These are phyloP conservation scores for Claviceps lovelessii DNA, from an alignment of 2,329 filamentous ascomycete genomes.

Conservation along the genomic window DNA sequence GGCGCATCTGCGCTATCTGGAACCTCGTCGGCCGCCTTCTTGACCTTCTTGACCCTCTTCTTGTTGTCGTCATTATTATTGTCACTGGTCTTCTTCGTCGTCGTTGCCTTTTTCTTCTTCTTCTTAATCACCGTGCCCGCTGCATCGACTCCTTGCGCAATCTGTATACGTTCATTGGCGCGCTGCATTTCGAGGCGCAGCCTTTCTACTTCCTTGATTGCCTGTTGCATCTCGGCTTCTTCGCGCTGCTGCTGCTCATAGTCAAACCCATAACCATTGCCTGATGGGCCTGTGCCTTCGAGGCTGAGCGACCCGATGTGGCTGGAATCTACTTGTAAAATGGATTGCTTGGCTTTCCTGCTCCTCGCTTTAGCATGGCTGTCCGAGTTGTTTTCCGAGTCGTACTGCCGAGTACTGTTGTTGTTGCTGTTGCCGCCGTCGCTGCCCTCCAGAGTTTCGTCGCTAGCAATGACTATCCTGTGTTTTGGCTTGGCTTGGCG, in stretches of 20 bases:
- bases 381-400: conserved; percentile 38
- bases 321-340: conserved; percentile 80
- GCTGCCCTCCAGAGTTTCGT: conserved; percentile 54
- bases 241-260: conserved; percentile 57
- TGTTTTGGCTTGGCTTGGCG: conserved; percentile 33
- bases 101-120: conserved; percentile 50
- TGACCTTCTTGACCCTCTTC: background rate
- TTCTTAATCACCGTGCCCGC: conserved; percentile 53
- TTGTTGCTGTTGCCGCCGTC: conserved; percentile 24
- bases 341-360: conserved; percentile 41
- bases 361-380: conserved; percentile 31
- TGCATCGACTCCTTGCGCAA: conserved; percentile 50
- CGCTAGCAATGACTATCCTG: conserved; percentile 53
- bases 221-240: conserved; percentile 77
- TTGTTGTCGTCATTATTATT: background rate
- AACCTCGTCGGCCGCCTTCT: conserved; percentile 7
- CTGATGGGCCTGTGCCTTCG: conserved; percentile 25
- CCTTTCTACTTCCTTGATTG: conserved; percentile 77
- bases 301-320: conserved; percentile 61
- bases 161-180: conserved; percentile 59
- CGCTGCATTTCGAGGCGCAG: conserved; percentile 80
- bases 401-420: conserved; percentile 28
- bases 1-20: conserved; percentile 11
- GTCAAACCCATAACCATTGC: conserved; percentile 27
- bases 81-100: background rate